These are phyloP conservation scores for Aspergillus conjunctus DNA, from an alignment of 495 filamentous ascomycete species.

Conservation along the genomic window DNA sequence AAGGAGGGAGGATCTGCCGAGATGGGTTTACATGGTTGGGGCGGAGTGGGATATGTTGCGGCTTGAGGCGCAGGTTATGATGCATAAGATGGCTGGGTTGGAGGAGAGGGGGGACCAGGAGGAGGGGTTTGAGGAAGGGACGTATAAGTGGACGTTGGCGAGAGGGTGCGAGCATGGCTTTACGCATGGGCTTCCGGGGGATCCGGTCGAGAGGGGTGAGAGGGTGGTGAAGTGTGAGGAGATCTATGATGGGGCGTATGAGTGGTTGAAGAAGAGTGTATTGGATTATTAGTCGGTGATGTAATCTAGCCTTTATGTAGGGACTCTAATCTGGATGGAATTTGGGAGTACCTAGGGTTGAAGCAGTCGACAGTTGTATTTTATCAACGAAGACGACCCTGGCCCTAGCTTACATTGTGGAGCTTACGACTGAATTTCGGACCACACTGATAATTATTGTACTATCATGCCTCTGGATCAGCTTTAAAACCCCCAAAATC, in stretches of 20 bases:
- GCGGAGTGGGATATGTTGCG: constrained; percentile 37
- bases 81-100: constrained; percentile 32
- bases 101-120: constrained; percentile 25
- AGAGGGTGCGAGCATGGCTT: constrained; percentile 31
- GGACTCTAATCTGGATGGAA: too few relatives aligned
- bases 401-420: too few relatives aligned
- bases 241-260: constrained; percentile 29
- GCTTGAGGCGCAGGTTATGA: constrained; percentile 37
- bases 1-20: constrained; percentile 32
- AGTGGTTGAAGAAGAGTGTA: constrained; percentile 28
- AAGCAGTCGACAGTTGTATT: too few relatives aligned
- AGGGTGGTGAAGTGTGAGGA: constrained; percentile 18
- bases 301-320: too few relatives aligned
- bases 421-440: too few relatives aligned
- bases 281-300: too few relatives aligned
- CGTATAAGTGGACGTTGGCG: constrained; percentile 37
- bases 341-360: too few relatives aligned
- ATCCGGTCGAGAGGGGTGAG: constrained; percentile 8
- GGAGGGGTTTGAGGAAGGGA: constrained; percentile 28
- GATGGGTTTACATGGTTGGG: constrained; percentile 33
- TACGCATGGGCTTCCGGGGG: constrained; percentile 25
- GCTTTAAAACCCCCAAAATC: too few relatives aligned
- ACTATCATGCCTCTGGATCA: too few relatives aligned
- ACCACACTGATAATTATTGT: too few relatives aligned
- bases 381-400: too few relatives aligned